Conservation (phyloP, 2,329 filamentous ascomycete genomes). For the Alternaria longipes region DNA sequence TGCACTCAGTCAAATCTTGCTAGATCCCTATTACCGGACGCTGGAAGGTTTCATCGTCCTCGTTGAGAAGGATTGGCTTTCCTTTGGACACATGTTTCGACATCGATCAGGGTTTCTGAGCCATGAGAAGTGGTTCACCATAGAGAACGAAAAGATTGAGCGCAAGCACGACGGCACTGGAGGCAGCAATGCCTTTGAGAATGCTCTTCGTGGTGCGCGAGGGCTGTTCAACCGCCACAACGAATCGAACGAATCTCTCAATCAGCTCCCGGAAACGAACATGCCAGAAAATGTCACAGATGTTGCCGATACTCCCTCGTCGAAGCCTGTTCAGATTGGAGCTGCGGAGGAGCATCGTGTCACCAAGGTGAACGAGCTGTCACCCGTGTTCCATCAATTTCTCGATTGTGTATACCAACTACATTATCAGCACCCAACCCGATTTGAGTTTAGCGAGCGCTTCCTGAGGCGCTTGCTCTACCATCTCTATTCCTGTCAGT, state of each 20-base stretch:
- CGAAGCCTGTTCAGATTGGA: slow-evolving; percentile 48
- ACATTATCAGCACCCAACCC: slow-evolving; percentile 81
- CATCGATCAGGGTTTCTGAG: slow-evolving; percentile 88
- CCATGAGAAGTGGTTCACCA: slow-evolving; percentile 92
- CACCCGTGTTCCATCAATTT: slow-evolving; percentile 97
- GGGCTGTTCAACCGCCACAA: slow-evolving; percentile 88
- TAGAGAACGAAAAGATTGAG: slow-evolving; percentile 81
- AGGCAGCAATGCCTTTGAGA: slow-evolving; percentile 82
- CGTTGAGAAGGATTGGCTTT: slow-evolving; percentile 97
- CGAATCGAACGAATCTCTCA: slow-evolving; percentile 69
- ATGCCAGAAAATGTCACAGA: slow-evolving; percentile 63
- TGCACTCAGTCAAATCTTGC: slow-evolving; percentile 87
- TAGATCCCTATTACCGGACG: slow-evolving; percentile 95
- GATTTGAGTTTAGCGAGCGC: slow-evolving; percentile 96
- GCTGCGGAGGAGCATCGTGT: slow-evolving; percentile 68
- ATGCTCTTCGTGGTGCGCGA: slow-evolving; percentile 82
- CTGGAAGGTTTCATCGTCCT: slow-evolving; percentile 93
- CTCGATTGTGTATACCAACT: slow-evolving; percentile 94
- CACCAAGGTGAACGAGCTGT: slow-evolving; percentile 88
- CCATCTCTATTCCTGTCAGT: slow-evolving; percentile 94
- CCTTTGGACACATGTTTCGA: slow-evolving; percentile 97
- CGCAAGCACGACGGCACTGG: slow-evolving; percentile 41
- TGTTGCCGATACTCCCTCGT: slow-evolving; percentile 51
- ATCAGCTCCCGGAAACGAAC: slow-evolving; percentile 61
- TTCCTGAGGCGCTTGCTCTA: slow-evolving; percentile 90